Conservation (phyloP, 1,284 basidiomycete species). For the Marasmius sp. region DNA sequence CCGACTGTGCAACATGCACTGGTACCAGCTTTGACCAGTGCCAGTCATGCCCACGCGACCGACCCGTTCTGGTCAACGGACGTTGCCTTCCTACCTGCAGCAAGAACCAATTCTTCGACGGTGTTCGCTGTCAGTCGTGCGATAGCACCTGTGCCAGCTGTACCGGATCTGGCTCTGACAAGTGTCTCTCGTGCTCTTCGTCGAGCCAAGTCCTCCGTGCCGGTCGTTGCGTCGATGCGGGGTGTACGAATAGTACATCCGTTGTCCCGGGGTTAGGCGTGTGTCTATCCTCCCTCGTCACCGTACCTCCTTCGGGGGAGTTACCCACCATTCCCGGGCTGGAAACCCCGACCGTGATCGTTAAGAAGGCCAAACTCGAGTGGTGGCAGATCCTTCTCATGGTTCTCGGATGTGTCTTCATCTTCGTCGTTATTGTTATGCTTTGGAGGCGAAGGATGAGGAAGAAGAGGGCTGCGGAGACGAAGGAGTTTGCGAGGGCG, state of each 20-base stretch:
- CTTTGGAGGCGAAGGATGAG: conserved; percentile 68
- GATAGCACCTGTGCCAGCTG: conserved; percentile 77
- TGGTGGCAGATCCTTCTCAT: conserved; percentile 87
- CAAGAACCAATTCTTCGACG: conserved; percentile 71
- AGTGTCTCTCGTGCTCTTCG: conserved; percentile 72
- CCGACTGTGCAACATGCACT: conserved; percentile 78
- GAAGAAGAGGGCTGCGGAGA: conserved; percentile 63
- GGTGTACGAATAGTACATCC: conserved; percentile 51
- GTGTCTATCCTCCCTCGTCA: conserved; percentile 73
- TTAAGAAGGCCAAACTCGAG: conserved; percentile 38
- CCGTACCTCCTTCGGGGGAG: conserved; percentile 49
- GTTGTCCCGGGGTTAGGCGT: conserved; percentile 71
- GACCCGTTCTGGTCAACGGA: conserved; percentile 70
- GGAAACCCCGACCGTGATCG: conserved; percentile 39
- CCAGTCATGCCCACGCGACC: conserved; percentile 62
- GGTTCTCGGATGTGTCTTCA: conserved; percentile 75
- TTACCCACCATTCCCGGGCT: conserved; percentile 60
- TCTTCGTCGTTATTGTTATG: conserved; percentile 65
- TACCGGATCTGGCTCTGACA: conserved; percentile 57
- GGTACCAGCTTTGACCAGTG: conserved; percentile 76
- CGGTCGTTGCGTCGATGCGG: conserved; percentile 63
- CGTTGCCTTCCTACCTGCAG: conserved; percentile 77
- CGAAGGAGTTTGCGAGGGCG: conserved; percentile 60
- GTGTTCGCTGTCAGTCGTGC: conserved; percentile 65
- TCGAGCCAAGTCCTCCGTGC: conserved; percentile 57